Conservation (phyloP, 805 yeast genomes). For the Candida incommunis region DNA sequence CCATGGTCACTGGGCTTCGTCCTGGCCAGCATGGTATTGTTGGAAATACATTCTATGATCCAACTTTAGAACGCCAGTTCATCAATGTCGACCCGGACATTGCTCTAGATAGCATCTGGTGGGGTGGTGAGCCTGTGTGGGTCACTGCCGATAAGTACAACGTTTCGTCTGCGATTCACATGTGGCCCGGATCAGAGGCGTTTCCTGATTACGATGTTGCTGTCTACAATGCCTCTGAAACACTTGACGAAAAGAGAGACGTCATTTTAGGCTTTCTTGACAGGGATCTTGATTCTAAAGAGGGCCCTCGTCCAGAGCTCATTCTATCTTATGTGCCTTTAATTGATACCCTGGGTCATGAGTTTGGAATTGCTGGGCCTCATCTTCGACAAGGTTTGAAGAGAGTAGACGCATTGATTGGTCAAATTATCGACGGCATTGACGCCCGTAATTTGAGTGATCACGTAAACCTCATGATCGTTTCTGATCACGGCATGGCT, state of each 20-base stretch:
- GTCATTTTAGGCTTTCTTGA: constrained; percentile 60
- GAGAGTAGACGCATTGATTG: constrained; percentile 54
- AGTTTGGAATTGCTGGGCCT: constrained; percentile 50
- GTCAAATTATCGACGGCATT: constrained; percentile 34
- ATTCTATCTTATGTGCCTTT: constrained; percentile 68
- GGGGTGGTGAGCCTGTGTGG: constrained; percentile 94
- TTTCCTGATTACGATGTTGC: constrained; percentile 42
- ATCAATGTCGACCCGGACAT: constrained; percentile 41
- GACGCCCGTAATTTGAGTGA: constrained; percentile 40
- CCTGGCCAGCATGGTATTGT: constrained; percentile 82
- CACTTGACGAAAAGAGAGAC: constrained; percentile 40
- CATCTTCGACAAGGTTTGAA: constrained; percentile 38
- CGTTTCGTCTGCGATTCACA: constrained; percentile 62
- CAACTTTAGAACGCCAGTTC: constrained; percentile 39
- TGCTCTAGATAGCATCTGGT: constrained; percentile 45
- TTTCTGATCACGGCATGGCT: constrained; percentile 92
- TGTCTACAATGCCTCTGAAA: constrained; percentile 49
- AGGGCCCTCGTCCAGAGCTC: constrained; percentile 54
- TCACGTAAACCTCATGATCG: constrained; percentile 59
- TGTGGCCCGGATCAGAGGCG: constrained; percentile 95
- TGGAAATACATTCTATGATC: constrained; percentile 68
- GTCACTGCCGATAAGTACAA: constrained; percentile 52
- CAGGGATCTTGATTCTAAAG: constrained; percentile 19
- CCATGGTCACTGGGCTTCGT: constrained; percentile 70
- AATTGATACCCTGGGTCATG: constrained; percentile 68